A percentile compares a stretch with the other conserved stretches of the same genome.
phyloP scores from a whole-genome alignment of 805 yeast genomes.

The Candida koratica region DNA sequence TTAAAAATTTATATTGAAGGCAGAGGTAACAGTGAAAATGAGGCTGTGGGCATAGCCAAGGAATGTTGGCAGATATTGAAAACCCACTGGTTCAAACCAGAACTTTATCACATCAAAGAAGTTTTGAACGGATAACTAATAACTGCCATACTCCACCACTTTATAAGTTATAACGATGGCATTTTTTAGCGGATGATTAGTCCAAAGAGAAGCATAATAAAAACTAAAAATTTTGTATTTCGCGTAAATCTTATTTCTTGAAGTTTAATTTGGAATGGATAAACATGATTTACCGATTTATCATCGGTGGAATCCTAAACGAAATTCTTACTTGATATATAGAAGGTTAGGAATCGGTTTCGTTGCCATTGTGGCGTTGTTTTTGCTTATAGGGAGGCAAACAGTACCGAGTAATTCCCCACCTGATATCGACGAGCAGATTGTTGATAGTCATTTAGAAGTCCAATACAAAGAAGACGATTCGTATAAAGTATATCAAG shows the following conservation, averaged over 20 bases:
- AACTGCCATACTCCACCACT: no score
- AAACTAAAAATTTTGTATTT: no score
- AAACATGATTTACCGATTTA: slow-evolving; percentile 7
- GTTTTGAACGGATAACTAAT: slow-evolving; percentile 4
- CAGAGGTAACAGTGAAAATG: slow-evolving; percentile 39
- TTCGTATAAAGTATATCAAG: slow-evolving; percentile 17
- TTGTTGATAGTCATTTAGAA: slow-evolving; percentile 14
- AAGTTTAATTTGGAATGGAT: slow-evolving; percentile 1
- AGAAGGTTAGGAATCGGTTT: slow-evolving; percentile 5
- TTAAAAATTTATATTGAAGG: slow-evolving; percentile 90
- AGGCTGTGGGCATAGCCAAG: slow-evolving; percentile 51
- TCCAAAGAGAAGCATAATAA: no score
- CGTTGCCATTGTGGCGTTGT: background rate
- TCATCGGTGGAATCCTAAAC: slow-evolving; percentile 10
- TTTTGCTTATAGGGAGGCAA: background rate
- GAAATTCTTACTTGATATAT: slow-evolving; percentile 5
- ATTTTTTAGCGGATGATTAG: no score
- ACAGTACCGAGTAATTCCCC: background rate
- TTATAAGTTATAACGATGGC: no score
- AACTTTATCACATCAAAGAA: slow-evolving; percentile 9
- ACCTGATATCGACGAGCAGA: slow-evolving; percentile 14
- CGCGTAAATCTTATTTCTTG: no score
- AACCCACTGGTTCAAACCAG: slow-evolving; percentile 14
- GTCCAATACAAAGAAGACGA: slow-evolving; percentile 13
- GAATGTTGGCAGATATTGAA: slow-evolving; percentile 61